A percentile compares a stretch with the other conserved stretches of the same genome.
These are phyloP conservation scores for Candida silvicultrix DNA, from an alignment of 805 yeast genomes.

Conservation along the genomic window DNA sequence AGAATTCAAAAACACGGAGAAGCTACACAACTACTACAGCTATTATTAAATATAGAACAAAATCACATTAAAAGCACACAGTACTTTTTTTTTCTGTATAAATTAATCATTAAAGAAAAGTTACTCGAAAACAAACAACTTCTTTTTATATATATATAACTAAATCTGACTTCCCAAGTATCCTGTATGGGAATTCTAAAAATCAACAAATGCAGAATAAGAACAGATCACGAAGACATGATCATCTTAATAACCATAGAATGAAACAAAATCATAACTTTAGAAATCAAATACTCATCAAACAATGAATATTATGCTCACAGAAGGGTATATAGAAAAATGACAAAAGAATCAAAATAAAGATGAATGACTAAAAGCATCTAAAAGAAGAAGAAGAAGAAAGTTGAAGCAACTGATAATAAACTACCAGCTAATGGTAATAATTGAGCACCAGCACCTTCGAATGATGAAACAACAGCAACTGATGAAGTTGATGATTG, in stretches of 20 bases:
- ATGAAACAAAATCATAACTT: not conserved
- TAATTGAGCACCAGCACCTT: constrained; percentile 1
- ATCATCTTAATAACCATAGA: not conserved
- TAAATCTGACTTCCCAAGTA: not conserved
- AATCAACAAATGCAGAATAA: not conserved
- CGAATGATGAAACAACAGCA: constrained; percentile 1
- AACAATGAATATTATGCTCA: not conserved
- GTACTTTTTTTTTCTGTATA: not conserved
- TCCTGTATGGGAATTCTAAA: not conserved
- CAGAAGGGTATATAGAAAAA: not conserved
- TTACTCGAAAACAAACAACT: not conserved
- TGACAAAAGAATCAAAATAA: not conserved
- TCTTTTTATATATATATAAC: too few relatives aligned
- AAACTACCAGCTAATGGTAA: not conserved
- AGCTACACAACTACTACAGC: too few relatives aligned
- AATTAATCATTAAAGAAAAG: not conserved
- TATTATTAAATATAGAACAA: not conserved
- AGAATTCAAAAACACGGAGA: too few relatives aligned
- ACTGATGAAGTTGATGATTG: constrained; percentile 1
- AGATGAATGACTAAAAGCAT: not conserved
- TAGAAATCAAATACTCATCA: not conserved
- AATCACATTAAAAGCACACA: not conserved
- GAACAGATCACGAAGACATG: not conserved
- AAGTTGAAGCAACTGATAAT: constrained; percentile 1
- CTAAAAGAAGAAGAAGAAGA: not conserved